Evolutionary conservation across 129 eudicot genomes (phyloP).

Genomic region (Gnaphalium uliginosum): DNA sequence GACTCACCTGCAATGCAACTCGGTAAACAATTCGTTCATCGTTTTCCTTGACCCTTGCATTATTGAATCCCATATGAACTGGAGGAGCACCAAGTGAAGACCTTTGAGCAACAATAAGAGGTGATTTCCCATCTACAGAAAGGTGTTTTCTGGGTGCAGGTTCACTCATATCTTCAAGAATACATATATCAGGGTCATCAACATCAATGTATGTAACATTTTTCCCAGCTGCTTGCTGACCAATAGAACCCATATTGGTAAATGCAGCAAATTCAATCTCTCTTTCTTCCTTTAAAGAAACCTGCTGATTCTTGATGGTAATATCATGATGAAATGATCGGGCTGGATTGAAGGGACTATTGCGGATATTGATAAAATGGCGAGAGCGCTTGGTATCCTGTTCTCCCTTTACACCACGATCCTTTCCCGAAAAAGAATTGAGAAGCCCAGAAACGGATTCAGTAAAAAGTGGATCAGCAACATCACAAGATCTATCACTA

Average conservation of each 20-base stretch:
- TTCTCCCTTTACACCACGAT: conserved; percentile 32
- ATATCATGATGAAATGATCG: conserved; percentile 29
- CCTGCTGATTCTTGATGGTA: conserved; percentile 32
- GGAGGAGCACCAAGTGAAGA: conserved; percentile 32
- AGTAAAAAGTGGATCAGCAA: conserved; percentile 29
- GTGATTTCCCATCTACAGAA: conserved; percentile 39
- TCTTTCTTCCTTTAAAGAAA: conserved; percentile 31
- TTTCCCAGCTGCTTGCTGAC: conserved; percentile 36
- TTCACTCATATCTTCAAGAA: conserved; percentile 77
- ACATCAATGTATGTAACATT: conserved; percentile 37
- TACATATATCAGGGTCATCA: conserved; percentile 72
- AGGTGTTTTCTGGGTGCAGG: conserved; percentile 42
- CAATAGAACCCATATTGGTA: conserved; percentile 26
- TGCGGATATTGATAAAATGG: conserved; percentile 11
- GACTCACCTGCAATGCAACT: conserved; percentile 68
- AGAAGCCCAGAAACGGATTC: conserved; percentile 26
- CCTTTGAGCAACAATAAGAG: conserved; percentile 37
- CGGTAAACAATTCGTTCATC: conserved; percentile 61
- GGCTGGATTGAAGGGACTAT: conserved; percentile 22
- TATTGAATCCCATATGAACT: conserved; percentile 38
- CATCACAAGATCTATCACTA: conserved; percentile 27
- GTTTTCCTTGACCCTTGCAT: conserved; percentile 45
- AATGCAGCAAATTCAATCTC: conserved; percentile 29
- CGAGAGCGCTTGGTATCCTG: conserved; percentile 6
- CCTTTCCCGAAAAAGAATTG: conserved; percentile 28